Conservation (phyloP, 331 rosid species). For the Stylosanthes scabra region DNA sequence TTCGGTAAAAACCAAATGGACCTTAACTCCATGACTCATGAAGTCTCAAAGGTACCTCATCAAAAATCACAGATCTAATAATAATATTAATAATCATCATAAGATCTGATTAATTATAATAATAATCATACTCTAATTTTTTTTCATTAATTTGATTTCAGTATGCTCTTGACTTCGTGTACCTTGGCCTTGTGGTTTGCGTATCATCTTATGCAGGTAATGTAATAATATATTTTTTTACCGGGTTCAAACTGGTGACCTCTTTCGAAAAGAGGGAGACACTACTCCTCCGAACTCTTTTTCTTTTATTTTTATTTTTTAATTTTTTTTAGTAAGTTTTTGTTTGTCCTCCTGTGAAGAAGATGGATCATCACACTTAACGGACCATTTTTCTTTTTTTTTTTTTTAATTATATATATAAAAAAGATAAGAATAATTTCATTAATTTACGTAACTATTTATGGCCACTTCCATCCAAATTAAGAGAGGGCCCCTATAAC, state of each 20-base stretch:
- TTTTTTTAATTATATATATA: too few species aligned
- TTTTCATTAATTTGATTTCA: constrained; percentile 45
- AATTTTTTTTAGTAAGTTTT: not conserved
- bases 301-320: too few species aligned
- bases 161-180: constrained; percentile 94
- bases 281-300: too few species aligned
- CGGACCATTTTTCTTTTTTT: constrained; percentile 38
- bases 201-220: constrained; percentile 93
- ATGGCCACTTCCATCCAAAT: constrained; percentile 46
- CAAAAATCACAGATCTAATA: too few species aligned
- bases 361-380: constrained; percentile 29
- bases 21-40: constrained; percentile 86
- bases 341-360: constrained; percentile 37
- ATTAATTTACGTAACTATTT: constrained; percentile 32
- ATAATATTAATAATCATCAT: too few species aligned
- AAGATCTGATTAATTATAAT: constrained; percentile 51
- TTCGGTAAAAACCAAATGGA: constrained; percentile 89
- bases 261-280: too few species aligned
- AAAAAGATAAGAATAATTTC: too few species aligned
- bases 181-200: constrained; percentile 92
- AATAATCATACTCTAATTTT: too few species aligned
- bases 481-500: too few species aligned
- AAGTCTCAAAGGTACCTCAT: constrained; percentile 76
- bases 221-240: too few species aligned
- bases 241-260: too few species aligned